Conservation (phyloP, 1,139 yeast genomes). For the Candida albicans region DNA sequence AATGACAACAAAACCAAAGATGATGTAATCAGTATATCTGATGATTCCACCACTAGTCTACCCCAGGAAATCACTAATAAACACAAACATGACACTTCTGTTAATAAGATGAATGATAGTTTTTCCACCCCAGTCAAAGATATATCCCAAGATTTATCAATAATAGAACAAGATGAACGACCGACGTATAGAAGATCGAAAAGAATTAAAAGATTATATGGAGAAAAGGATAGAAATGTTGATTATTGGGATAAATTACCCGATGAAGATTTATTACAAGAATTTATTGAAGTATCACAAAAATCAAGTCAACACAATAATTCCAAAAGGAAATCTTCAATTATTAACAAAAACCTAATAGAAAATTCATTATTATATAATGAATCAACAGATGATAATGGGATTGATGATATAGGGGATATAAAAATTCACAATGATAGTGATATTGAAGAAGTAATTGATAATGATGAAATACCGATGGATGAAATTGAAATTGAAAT, state of each 20-base stretch:
- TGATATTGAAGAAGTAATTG: neutral
- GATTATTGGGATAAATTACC: slow-evolving; percentile 28
- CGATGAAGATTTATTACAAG: slow-evolving; percentile 24
- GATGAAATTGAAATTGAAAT: slow-evolving; percentile 2
- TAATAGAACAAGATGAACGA: neutral
- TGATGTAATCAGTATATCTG: too few relatives aligned
- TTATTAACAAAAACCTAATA: neutral
- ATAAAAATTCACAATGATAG: neutral
- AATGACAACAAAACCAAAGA: neutral
- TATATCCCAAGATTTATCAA: neutral
- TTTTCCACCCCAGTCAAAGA: neutral
- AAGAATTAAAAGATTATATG: slow-evolving; percentile 2
- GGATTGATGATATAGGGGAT: neutral
- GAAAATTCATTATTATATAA: neutral
- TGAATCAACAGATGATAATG: neutral
- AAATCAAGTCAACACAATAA: neutral
- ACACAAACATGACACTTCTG: too few relatives aligned
- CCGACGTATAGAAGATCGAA: slow-evolving; percentile 7
- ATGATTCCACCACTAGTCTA: too few relatives aligned
- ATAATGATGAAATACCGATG: neutral
- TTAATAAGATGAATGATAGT: too few relatives aligned
- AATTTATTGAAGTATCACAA: slow-evolving; percentile 18
- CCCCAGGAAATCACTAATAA: too few relatives aligned
- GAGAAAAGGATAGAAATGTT: slow-evolving; percentile 21
- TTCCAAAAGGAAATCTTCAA: too few relatives aligned